Conservation (phyloP, 192 early-diverging fungal genomes). For the Gorgonomyces haynaldii region DNA sequence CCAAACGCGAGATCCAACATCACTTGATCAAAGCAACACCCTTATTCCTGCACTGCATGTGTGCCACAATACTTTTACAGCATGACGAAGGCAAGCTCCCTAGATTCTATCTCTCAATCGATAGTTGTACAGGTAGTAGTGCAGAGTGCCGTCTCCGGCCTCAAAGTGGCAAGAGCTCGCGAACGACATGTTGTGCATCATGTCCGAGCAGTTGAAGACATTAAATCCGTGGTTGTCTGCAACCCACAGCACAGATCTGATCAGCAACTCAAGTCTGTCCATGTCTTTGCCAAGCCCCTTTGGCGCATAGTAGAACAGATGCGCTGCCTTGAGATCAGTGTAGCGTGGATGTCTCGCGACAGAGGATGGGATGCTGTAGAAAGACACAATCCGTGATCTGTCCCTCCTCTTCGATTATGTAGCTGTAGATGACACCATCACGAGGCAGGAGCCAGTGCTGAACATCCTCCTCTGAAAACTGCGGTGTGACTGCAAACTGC, state of each 20-base stretch:
- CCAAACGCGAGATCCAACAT: no score
- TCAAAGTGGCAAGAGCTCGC: conserved; percentile 79
- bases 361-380: conserved; percentile 86
- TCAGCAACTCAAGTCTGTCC: conserved; percentile 44
- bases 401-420: conserved; percentile 48
- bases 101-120: conserved; percentile 54
- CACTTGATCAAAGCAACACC: no score
- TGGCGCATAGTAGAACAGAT: conserved; percentile 83
- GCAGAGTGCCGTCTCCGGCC: conserved; percentile 81
- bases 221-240: conserved; percentile 58
- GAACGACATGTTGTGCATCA: conserved; percentile 83
- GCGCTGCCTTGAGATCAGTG: conserved; percentile 71
- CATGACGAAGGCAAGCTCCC: no score
- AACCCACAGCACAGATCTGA: conserved; percentile 58
- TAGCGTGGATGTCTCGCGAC: conserved; percentile 69
- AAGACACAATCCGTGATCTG: conserved; percentile 80
- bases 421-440: conserved; percentile 78
- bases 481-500: conserved; percentile 54
- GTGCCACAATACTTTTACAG: no score
- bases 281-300: conserved; percentile 35
- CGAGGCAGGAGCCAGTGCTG: conserved; percentile 83
- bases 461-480: conserved; percentile 77
- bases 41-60: no score
- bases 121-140: conserved; percentile 98
- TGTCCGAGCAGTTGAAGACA: conserved; percentile 86